Evolutionary conservation across 2,329 filamentous ascomycete genomes (phyloP).

Genomic region (Cladosporium halotolerans): DNA sequence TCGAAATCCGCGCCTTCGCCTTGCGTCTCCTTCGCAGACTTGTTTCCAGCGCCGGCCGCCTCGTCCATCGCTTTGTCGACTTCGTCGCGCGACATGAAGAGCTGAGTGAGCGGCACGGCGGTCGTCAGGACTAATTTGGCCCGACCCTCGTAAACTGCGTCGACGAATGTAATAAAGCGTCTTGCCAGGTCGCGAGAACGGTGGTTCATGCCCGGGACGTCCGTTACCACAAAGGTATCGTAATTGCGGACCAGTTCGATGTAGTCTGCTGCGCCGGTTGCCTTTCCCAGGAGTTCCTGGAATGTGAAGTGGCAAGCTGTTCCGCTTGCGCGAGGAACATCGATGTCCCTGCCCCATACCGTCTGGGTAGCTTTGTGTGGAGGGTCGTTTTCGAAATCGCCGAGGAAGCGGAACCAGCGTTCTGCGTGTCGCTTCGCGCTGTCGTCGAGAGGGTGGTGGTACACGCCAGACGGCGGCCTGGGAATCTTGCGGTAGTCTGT

Average conservation of each 20-base stretch:
- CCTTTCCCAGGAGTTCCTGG: slow-evolving; percentile 79
- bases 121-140: slow-evolving; percentile 95
- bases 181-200: slow-evolving; percentile 79
- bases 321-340: slow-evolving; percentile 81
- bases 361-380: slow-evolving; percentile 72
- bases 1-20: slow-evolving; percentile 43
- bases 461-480: slow-evolving; percentile 85
- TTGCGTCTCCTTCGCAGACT: slow-evolving; percentile 18
- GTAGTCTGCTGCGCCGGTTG: slow-evolving; percentile 91
- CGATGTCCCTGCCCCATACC: slow-evolving; percentile 89
- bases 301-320: slow-evolving; percentile 88
- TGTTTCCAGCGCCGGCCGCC: slow-evolving; percentile 22
- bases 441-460: slow-evolving; percentile 78
- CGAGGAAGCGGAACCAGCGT: slow-evolving; percentile 93
- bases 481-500: slow-evolving; percentile 98
- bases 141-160: slow-evolving; percentile 86
- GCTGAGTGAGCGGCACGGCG: slow-evolving; percentile 72
- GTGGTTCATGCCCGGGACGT: slow-evolving; percentile 86
- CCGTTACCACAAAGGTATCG: slow-evolving; percentile 85
- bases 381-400: slow-evolving; percentile 68
- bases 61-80: slow-evolving; percentile 41
- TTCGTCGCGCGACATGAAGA: slow-evolving; percentile 54
- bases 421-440: slow-evolving; percentile 75
- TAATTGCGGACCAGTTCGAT: slow-evolving; percentile 85
- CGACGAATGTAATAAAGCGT: slow-evolving; percentile 95